Base-by-base conservation (phyloP, 495 filamentous ascomycete species). In the Echria macrotheca region DNA sequence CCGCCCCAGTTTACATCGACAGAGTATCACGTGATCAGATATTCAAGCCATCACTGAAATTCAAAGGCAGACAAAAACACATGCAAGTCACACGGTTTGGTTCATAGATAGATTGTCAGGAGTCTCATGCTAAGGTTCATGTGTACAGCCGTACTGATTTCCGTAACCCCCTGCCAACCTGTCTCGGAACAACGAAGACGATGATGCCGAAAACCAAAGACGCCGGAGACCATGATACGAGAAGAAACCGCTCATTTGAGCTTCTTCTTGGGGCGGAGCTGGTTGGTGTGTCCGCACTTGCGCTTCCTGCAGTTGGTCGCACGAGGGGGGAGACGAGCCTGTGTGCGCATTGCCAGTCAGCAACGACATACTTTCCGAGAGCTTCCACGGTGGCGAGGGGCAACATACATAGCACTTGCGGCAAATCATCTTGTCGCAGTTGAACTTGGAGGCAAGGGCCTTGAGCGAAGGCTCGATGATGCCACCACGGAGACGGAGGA, bases 251-350 rank as follows among this genome's bases (percentile, higher is more conserved):
- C 68, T 63, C 91, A 98, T 81, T 98, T 98, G 64, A 98, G 82
- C 90, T 98, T 98, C 90, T 98, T 98, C 91, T 98, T 98, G 69
- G 93, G 93, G 76, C 94, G 89, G 66, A 98, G 85, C 82, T 98
- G 93, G 86, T 97, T 97, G 79, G 80, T 91, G 82, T 98, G 93
- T 53, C 93, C 93, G 76, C 93, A 98, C 84, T 98, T 97, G 79
- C 87, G 88, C 88, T 98, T 97, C 64, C 94, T 83, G 87, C 93
- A 96, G 83, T 98, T 98, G 77, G 91, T 96, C 57, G 93, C 93
- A 78, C 93, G 86, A 54, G 93, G 93, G 59, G 93, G 93, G 49
- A 98, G 89, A 75, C 93, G 93, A 60, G 93, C 91, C 84, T 89
- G 51, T 10, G 51, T 65, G 42, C 62, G 64, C 28, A 19, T 39